Evolutionary conservation across 2,329 filamentous ascomycete genomes (phyloP).

Genomic region (Emergomyces orientalis): DNA sequence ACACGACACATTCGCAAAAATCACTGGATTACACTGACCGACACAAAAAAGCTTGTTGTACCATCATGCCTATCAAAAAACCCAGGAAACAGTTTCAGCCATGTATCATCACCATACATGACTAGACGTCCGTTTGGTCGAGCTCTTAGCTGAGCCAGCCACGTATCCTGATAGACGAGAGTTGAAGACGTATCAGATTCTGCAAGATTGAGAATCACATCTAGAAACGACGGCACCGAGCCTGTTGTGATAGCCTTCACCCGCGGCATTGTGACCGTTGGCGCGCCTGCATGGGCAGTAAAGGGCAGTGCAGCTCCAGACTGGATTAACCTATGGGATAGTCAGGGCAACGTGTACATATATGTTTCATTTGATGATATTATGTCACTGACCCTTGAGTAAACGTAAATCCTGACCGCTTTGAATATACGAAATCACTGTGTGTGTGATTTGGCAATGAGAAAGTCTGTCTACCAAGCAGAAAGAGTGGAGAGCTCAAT

Average conservation of each 20-base stretch:
- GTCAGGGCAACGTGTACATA: constrained; percentile 11
- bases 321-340: constrained; percentile 60
- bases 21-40: constrained; percentile 50
- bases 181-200: constrained; percentile 88
- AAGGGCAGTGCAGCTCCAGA: constrained; percentile 80
- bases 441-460: constrained; percentile 1
- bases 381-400: constrained; percentile 61
- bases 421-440: constrained; percentile 87
- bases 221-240: constrained; percentile 94
- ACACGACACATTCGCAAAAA: neutral
- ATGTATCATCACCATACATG: constrained; percentile 97
- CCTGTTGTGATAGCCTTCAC: constrained; percentile 96
- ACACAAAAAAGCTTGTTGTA: constrained; percentile 96
- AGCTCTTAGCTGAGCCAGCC: constrained; percentile 84
- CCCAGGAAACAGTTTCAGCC: constrained; percentile 89
- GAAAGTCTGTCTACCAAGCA: neutral
- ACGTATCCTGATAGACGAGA: constrained; percentile 81
- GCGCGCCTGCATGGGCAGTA: constrained; percentile 90
- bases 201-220: constrained; percentile 92
- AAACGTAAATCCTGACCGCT: constrained; percentile 71
- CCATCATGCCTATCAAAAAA: constrained; percentile 83
- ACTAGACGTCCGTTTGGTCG: constrained; percentile 63
- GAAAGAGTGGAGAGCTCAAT: neutral
- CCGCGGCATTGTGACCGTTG: constrained; percentile 95
- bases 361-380: constrained; percentile 5